phyloP scores from a whole-genome alignment of 179 eudicot species.

The Gypsophila paniculata region DNA sequence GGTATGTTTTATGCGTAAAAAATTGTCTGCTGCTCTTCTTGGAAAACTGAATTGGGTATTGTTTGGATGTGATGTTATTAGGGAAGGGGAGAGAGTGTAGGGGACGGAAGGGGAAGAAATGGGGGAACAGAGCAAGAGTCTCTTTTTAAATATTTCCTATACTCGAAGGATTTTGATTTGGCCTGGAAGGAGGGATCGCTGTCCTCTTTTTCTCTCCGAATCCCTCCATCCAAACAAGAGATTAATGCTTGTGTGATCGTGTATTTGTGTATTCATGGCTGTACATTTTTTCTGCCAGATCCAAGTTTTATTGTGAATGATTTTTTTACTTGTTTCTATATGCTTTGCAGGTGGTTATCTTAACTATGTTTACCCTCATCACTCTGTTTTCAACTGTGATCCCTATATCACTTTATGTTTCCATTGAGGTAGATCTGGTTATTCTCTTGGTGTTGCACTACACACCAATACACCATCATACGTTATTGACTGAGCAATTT shows the following conservation, averaged over 20 bases:
- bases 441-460: background rate
- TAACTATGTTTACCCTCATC: slow-evolving; percentile 90
- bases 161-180: background rate
- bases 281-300: background rate
- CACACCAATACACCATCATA: background rate
- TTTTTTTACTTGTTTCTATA: background rate
- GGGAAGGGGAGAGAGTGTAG: background rate
- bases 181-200: background rate
- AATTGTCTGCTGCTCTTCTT: slow-evolving; percentile 15
- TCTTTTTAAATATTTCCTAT: background rate
- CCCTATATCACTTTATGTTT: slow-evolving; percentile 97
- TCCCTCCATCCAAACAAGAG: background rate
- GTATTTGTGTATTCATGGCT: background rate
- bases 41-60: too few relatives aligned
- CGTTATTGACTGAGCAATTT: slow-evolving; percentile 7
- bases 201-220: background rate
- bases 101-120: too few relatives aligned
- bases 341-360: slow-evolving; percentile 56
- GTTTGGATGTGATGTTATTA: too few relatives aligned
- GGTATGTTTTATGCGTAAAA: slow-evolving; percentile 42
- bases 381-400: slow-evolving; percentile 94
- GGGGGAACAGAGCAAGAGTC: background rate
- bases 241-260: background rate
- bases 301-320: background rate
- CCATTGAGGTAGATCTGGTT: slow-evolving; percentile 70